phyloP scores from a whole-genome alignment of 306 rosid genomes.

The Carpinus viminea region DNA sequence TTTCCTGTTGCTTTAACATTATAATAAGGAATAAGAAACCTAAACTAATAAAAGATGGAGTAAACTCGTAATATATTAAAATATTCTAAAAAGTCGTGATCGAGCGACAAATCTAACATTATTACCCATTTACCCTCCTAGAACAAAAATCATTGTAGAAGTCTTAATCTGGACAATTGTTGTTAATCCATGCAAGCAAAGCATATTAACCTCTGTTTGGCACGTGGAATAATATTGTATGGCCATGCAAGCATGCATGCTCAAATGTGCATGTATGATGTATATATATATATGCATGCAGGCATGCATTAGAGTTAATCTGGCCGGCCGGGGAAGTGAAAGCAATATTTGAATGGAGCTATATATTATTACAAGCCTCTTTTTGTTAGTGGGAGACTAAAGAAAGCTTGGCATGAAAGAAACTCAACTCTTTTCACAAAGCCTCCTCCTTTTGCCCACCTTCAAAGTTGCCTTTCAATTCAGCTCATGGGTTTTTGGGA shows the following conservation, averaged over 20 bases:
- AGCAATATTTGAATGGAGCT: neutral
- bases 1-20: too few relatives aligned
- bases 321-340: neutral
- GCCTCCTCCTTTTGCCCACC: constrained; percentile 11
- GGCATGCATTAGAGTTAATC: neutral
- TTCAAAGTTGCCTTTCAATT: neutral
- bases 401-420: constrained; percentile 36
- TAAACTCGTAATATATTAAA: too few relatives aligned
- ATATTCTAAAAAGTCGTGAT: too few relatives aligned
- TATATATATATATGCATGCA: neutral
- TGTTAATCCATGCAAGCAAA: too few relatives aligned
- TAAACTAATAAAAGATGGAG: too few relatives aligned
- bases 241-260: too few relatives aligned
- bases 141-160: too few relatives aligned
- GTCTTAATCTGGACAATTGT: too few relatives aligned
- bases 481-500: constrained; percentile 3
- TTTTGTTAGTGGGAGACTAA: neutral
- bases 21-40: too few relatives aligned
- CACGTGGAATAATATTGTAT: neutral
- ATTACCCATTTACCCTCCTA: too few relatives aligned
- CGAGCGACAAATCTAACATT: too few relatives aligned
- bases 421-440: constrained; percentile 16
- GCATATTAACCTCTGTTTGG: too few relatives aligned
- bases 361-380: neutral
- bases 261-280: neutral